Evolutionary conservation across 164 flowering plant species (phyloP), one percentile per base, ranked within the genome.

Genomic region (Brasenia schreberi): DNA sequence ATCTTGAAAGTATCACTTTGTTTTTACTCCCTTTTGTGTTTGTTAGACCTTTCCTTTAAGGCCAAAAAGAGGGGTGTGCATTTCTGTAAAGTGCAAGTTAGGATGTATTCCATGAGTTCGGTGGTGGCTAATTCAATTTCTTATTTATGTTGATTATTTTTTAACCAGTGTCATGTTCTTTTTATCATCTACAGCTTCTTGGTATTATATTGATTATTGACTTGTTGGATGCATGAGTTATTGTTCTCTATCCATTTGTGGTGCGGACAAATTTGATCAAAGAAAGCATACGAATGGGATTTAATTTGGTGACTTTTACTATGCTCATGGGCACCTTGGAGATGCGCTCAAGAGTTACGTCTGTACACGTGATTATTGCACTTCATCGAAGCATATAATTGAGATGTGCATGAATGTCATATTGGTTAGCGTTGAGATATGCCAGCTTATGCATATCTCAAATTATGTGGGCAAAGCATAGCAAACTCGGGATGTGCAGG

Each of bases 251-350:
- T n/a, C n/a, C n/a, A n/a, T 44, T 44, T 44, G 9, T 27, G 68
- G 6, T 76, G 76, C 87, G 92, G 99, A 95, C 99, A 61, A 95
- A 95, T 81, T 71, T 92, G 77, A 92, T 95, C 62, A 92, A 95
- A 74, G 97, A 92, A 76, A 95, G 99, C 83, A 95, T 92, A 75
- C 82, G 99, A 74, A 92, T 92, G 99, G 99, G 99, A 42, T 90
- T 88, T 77, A 95, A 95, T 86, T 89, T 81, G 99, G 97, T 64
- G 97, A 95, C 60, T 95, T 86, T 67, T 83, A 81, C 76, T 92
- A 88, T 80, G 84, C 96, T 43, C 96, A 86, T 76, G 99, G 99
- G 67, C 71, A 73, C 17, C 90, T 95, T 60, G 92, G 80, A 27
- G 99, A 95, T 69, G 92, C 99, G 64, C 87, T 95, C 70, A 95